Percentiles rank a stretch among this genome's conserved stretches.
phyloP scores from a whole-genome alignment of 768 basidiomycete species.

The Phanerochaete sordida region DNA sequence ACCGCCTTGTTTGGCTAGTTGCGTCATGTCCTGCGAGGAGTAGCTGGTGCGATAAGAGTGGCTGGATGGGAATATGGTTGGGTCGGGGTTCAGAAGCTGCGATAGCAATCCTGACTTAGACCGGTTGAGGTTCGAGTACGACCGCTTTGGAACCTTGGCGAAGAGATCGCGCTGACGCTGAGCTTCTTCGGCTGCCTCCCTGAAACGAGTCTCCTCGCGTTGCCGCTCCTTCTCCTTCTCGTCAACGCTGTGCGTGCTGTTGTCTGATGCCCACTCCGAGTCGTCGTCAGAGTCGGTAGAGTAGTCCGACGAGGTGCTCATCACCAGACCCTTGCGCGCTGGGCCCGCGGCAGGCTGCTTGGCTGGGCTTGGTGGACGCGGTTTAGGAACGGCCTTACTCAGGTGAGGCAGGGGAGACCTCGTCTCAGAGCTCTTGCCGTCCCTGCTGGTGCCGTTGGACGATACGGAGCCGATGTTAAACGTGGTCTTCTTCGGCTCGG shows the following conservation, averaged over 20 bases:
- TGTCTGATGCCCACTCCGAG: slow-evolving; percentile 54
- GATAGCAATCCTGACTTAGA: slow-evolving; percentile 57
- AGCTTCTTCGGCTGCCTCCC: slow-evolving; percentile 58
- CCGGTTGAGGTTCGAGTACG: slow-evolving; percentile 56
- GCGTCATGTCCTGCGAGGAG: slow-evolving; percentile 45
- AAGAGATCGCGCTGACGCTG: slow-evolving; percentile 69
- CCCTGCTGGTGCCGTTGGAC: slow-evolving; percentile 38
- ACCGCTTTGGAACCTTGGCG: slow-evolving; percentile 63
- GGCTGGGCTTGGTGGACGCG: slow-evolving; percentile 12
- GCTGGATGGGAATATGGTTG: slow-evolving; percentile 50
- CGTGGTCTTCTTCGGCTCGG: slow-evolving; percentile 25
- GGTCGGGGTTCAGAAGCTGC: slow-evolving; percentile 71
- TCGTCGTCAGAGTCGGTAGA: slow-evolving; percentile 55
- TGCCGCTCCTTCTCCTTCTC: slow-evolving; percentile 21
- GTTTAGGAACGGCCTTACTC: slow-evolving; percentile 16
- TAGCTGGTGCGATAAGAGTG: slow-evolving; percentile 57
- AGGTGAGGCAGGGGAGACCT: not conserved
- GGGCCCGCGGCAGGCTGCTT: slow-evolving; percentile 1
- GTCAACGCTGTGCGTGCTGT: slow-evolving; percentile 22
- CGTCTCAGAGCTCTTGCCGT: not conserved
- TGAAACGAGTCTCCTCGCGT: slow-evolving; percentile 30
- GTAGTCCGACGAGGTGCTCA: slow-evolving; percentile 48
- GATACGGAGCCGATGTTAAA: slow-evolving; percentile 63
- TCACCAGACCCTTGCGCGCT: slow-evolving; percentile 36
- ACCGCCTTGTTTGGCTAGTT: slow-evolving; percentile 18